A percentile compares a stretch with the other conserved stretches of the same genome.
Conservation (phyloP, 495 filamentous ascomycete genomes). For the Penicillium longicatenatum region DNA sequence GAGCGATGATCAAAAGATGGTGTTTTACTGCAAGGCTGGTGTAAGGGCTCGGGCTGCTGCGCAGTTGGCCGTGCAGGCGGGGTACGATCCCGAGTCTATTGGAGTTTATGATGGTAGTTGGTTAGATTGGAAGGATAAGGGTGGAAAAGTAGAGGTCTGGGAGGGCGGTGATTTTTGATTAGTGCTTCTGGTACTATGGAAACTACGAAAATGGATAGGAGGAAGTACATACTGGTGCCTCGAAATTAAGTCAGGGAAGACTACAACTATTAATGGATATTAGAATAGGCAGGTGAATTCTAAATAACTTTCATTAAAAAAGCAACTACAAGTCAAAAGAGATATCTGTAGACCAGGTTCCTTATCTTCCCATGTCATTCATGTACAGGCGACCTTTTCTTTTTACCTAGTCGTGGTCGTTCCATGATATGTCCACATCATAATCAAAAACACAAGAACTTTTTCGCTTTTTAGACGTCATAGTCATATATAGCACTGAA, state of each 20-base stretch:
- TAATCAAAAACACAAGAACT: conserved; percentile 28
- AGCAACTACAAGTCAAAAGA: conserved; percentile 19
- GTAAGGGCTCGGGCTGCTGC: conserved; percentile 83
- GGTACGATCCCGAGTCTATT: conserved; percentile 69
- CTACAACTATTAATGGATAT: not conserved
- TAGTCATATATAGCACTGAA: conserved; percentile 15
- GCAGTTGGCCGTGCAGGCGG: conserved; percentile 71
- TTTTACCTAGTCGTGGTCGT: conserved; percentile 32
- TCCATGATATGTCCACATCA: conserved; percentile 35
- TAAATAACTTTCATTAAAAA: conserved; percentile 22
- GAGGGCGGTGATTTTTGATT: conserved; percentile 34
- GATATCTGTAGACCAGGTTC: conserved; percentile 28
- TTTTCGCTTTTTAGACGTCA: conserved; percentile 24
- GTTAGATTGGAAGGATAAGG: conserved; percentile 79
- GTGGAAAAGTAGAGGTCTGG: conserved; percentile 60
- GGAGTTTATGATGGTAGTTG: conserved; percentile 89
- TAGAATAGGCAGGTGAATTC: conserved; percentile 4
- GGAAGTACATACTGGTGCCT: conserved; percentile 12
- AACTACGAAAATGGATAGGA: not conserved
- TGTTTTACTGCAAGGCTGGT: conserved; percentile 93
- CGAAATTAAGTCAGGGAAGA: not conserved
- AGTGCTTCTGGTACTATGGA: not conserved
- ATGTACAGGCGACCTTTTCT: conserved; percentile 36
- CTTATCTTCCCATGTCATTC: conserved; percentile 23
- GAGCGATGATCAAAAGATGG: conserved; percentile 43